Conservation (phyloP, 208 protist species). For the Trypanosoma caninum region DNA sequence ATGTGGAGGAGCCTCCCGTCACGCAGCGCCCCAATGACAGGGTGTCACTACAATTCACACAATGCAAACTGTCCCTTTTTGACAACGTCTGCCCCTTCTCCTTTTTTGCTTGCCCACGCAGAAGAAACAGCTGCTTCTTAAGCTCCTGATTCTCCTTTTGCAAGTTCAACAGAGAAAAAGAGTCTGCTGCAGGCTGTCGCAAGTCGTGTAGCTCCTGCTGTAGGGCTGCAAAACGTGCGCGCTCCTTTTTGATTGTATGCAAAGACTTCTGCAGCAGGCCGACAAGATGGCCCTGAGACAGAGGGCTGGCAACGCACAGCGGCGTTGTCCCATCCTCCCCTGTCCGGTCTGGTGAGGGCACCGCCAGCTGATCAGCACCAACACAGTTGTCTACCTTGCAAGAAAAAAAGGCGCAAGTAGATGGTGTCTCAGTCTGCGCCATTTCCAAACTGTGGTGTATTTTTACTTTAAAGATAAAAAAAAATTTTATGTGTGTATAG, state of each 20-base stretch:
- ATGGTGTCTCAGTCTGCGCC: background rate
- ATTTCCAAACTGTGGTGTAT: background rate
- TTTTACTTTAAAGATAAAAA: constrained; percentile 9
- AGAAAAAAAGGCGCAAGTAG: background rate
- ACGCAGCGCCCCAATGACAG: background rate
- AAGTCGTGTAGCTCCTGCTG: constrained; percentile 13
- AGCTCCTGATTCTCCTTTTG: constrained; percentile 9
- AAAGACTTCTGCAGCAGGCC: constrained; percentile 35
- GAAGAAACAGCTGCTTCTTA: background rate
- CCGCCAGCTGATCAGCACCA: background rate
- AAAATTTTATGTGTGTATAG: too few relatives aligned
- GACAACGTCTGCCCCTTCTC: background rate
- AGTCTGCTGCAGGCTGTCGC: background rate
- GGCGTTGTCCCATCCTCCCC: background rate
- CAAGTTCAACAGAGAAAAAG: background rate
- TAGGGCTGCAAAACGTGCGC: constrained; percentile 16
- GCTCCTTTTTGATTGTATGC: constrained; percentile 33
- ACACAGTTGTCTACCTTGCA: background rate
- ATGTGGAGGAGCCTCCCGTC: background rate
- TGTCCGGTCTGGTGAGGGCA: background rate
- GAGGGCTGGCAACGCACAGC: too few relatives aligned
- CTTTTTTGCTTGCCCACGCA: background rate
- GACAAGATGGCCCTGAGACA: constrained; percentile 17
- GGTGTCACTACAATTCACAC: background rate
- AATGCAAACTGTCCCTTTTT: background rate